Conservation (phyloP, 2,329 filamentous ascomycete species). For the Aspergillus carbonarius region DNA sequence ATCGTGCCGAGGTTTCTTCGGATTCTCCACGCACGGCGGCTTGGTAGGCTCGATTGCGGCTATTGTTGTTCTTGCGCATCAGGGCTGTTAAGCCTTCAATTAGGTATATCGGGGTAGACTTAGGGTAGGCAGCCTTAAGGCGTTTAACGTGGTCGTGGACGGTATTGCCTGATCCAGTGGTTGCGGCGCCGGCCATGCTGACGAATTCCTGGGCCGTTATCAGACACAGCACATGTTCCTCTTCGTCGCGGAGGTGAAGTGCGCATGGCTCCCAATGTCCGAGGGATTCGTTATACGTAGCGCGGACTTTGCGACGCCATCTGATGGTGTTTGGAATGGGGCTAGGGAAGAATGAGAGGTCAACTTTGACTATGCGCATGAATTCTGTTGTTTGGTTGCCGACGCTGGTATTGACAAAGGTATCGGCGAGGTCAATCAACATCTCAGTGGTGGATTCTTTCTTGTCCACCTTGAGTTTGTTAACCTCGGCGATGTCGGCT, state of each 20-base stretch:
- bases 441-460: conserved; percentile 73
- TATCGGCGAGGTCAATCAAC: conserved; percentile 68
- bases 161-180: conserved; percentile 27
- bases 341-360: conserved; percentile 40
- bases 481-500: conserved; percentile 68
- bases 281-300: conserved; percentile 59
- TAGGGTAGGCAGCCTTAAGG: conserved; percentile 56
- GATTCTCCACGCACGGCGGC: conserved; percentile 59
- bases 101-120: conserved; percentile 63
- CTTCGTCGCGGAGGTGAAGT: conserved; percentile 48
- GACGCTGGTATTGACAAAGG: conserved; percentile 50
- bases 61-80: conserved; percentile 67
- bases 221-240: conserved; percentile 63
- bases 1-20: conserved; percentile 25
- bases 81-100: conserved; percentile 67
- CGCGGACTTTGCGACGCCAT: conserved; percentile 68
- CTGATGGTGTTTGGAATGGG: conserved; percentile 56
- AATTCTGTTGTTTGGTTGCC: conserved; percentile 46
- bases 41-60: conserved; percentile 66
- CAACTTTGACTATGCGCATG: conserved; percentile 44
- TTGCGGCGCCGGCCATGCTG: conserved; percentile 51
- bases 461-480: conserved; percentile 71
- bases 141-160: conserved; percentile 57
- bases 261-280: conserved; percentile 65
- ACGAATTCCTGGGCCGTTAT: conserved; percentile 67